Percentiles rank a stretch among this genome's conserved stretches.
Evolutionary conservation across 371 early-diverging fungal species (phyloP).

Genomic region (Mucor lusitanicus): DNA sequence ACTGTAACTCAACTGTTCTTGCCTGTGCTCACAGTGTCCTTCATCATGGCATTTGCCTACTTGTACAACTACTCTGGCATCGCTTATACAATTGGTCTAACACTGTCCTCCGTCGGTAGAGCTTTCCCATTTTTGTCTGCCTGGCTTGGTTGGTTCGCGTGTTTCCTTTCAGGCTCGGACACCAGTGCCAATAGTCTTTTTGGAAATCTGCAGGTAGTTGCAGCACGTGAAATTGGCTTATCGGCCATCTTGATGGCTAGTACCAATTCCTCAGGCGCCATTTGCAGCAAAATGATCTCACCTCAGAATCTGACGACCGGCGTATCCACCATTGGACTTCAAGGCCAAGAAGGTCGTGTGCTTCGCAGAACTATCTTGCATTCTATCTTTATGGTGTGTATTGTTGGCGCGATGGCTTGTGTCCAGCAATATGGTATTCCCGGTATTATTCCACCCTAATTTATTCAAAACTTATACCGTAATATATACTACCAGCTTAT

Average conservation of each 20-base stretch:
- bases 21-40: conserved; percentile 47
- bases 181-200: conserved; percentile 48
- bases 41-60: conserved; percentile 54
- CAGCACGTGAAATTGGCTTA: conserved; percentile 48
- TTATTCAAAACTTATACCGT: not conserved
- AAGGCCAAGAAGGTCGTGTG: conserved; percentile 47
- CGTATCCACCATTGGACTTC: conserved; percentile 49
- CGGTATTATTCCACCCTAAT: conserved; percentile 44
- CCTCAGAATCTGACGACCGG: conserved; percentile 57
- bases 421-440: conserved; percentile 52
- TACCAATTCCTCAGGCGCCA: conserved; percentile 49
- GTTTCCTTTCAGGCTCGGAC: conserved; percentile 57
- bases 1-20: conserved; percentile 40
- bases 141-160: conserved; percentile 55
- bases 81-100: conserved; percentile 51
- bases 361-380: conserved; percentile 48
- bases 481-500: not conserved
- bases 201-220: conserved; percentile 56
- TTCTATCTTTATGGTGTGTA: conserved; percentile 40
- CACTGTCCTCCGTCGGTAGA: conserved; percentile 46
- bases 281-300: conserved; percentile 52
- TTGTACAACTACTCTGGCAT: conserved; percentile 54
- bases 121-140: conserved; percentile 57
- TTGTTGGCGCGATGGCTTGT: conserved; percentile 44
- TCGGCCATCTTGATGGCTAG: conserved; percentile 49